Base-by-base conservation (phyloP, 306 rosid genomes). In the Hippophae tibetana region DNA sequence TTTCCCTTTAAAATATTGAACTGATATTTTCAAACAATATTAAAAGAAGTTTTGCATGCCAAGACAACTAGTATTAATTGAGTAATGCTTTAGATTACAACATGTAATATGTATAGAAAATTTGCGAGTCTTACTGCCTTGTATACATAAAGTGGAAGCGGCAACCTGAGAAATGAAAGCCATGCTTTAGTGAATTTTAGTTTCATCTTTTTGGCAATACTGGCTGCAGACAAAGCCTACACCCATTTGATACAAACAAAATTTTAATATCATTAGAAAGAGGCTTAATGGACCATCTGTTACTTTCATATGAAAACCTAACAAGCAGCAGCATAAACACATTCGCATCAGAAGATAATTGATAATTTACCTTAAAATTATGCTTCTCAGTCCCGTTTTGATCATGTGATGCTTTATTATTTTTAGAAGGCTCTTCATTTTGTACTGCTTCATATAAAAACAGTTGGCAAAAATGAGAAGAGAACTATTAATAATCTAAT, bases 111-210 rank as follows among this genome's bases (percentile, higher is more conserved):
- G 5, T 50, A 63, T 18, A 38, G 38, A 11, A 13, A 50, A 67
- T 31, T 13, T n/a, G 10, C n/a, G 31, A 65, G 38, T 14, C 78
- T 73, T 85, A 88, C 97, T 87, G 85, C 96, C 68, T 92, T 92
- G 84, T 84, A 92, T 72, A 84, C 82, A 73, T 84, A 93, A 69
- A 92, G 73, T 56, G 97, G 93, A 79, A 92, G 96, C 10, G 84
- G 84, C 67, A 92, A 78, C 78, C 88, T 84, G 50, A 88, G 90
- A 77, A 67, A 88, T 3, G 82, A 63, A 69, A 78, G 63, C 96
- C 99, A 92, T n/a, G 99, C 96, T 77, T 84, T 82, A 13, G 88
- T 78, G 69, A 92, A 88, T 73, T 92, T 88, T 55, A 75, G 73
- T 72, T 78, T 82, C 88, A 85, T 86, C 82, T 71, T 88, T 77